A percentile compares a stretch with the other conserved stretches of the same genome.
phyloP scores from a whole-genome alignment of 2,329 filamentous ascomycete genomes.

The Cytospora piceicola region DNA sequence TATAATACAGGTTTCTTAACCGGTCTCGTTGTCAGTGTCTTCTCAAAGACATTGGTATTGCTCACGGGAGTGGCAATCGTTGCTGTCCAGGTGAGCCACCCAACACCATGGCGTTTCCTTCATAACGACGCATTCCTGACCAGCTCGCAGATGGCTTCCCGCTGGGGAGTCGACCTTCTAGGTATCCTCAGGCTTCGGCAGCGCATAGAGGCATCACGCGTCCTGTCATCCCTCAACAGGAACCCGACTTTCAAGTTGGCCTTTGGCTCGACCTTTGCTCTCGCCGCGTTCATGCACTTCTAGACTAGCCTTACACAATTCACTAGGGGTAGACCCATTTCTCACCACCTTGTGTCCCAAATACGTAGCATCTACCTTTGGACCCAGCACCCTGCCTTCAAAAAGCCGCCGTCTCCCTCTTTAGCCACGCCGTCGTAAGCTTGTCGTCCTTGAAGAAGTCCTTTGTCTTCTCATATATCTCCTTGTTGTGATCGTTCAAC shows the following conservation, averaged over 20 bases:
- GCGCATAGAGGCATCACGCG: constrained; percentile 42
- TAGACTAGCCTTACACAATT: constrained; percentile 31
- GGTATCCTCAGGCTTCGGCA: constrained; percentile 44
- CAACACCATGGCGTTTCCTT: background rate
- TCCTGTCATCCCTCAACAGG: constrained; percentile 56
- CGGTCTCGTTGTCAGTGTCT: constrained; percentile 69
- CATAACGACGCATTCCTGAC: constrained; percentile 12
- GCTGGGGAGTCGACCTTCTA: constrained; percentile 48
- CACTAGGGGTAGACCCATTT: constrained; percentile 4
- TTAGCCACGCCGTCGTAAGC: constrained; percentile 76
- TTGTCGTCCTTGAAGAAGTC: constrained; percentile 74
- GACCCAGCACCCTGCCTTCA: constrained; percentile 34
- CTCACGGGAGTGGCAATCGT: constrained; percentile 68
- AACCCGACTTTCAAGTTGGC: constrained; percentile 69
- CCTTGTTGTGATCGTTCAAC: constrained; percentile 83
- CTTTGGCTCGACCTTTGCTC: constrained; percentile 73
- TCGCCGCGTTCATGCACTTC: constrained; percentile 66
- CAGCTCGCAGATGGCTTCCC: constrained; percentile 45
- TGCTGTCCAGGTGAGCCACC: constrained; percentile 60
- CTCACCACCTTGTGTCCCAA: constrained; percentile 1
- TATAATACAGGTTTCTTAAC: constrained; percentile 57
- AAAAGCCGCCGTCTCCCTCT: constrained; percentile 78
- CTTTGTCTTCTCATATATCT: constrained; percentile 82
- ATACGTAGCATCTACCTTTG: background rate
- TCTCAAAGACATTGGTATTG: constrained; percentile 71